These are phyloP conservation scores for Fusarium verrucosum DNA, from an alignment of 2,329 filamentous ascomycete species.

Conservation along the genomic window DNA sequence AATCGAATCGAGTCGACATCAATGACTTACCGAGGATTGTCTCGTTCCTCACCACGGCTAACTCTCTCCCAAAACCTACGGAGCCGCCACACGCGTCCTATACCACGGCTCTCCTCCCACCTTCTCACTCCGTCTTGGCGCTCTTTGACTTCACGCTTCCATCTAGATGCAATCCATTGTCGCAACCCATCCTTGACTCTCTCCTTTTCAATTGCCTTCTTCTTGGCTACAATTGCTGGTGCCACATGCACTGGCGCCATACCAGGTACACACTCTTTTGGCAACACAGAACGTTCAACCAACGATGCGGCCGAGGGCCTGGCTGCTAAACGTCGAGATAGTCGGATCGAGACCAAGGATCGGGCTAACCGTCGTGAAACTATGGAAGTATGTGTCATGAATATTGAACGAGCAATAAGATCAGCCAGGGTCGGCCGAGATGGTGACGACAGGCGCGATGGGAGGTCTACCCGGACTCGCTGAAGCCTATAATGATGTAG, in stretches of 20 bases:
- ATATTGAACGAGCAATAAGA: conserved; percentile 71
- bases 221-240: conserved; percentile 69
- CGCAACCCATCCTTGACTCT: conserved; percentile 72
- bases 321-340: conserved; percentile 68
- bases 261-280: conserved; percentile 68
- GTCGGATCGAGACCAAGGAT: conserved; percentile 71
- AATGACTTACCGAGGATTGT: conserved; percentile 33
- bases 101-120: conserved; percentile 61
- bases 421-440: conserved; percentile 68
- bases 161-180: conserved; percentile 70
- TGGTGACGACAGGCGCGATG: conserved; percentile 64
- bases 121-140: conserved; percentile 57
- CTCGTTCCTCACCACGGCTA: conserved; percentile 51
- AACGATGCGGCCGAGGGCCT: conserved; percentile 69
- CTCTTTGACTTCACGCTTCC: conserved; percentile 62
- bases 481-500: conserved; percentile 71
- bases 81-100: conserved; percentile 68
- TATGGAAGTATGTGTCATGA: conserved; percentile 71
- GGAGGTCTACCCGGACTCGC: conserved; percentile 62
- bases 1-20: not conserved
- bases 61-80: conserved; percentile 74
- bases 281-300: conserved; percentile 71
- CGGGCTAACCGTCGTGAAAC: conserved; percentile 71
- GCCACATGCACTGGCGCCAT: conserved; percentile 57
- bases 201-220: conserved; percentile 71